phyloP scores from a whole-genome alignment of 129 eudicot genomes.

The Helianthus tuberosus region DNA sequence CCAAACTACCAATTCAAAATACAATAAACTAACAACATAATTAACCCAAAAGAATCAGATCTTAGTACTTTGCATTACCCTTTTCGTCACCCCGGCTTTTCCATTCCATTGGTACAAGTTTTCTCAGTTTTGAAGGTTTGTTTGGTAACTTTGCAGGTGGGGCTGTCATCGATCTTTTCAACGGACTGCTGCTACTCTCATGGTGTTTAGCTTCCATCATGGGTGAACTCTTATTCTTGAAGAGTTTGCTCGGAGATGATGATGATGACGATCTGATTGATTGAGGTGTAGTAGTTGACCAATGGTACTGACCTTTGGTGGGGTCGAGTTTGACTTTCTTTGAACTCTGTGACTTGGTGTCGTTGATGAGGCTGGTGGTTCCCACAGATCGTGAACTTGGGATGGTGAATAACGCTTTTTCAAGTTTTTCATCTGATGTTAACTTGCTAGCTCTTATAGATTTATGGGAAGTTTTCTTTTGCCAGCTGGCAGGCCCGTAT shows the following conservation, averaged over 20 bases:
- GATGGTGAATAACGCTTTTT: conserved; percentile 39
- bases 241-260: conserved; percentile 53
- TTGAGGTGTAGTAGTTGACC: conserved; percentile 46
- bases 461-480: conserved; percentile 61
- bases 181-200: conserved; percentile 30
- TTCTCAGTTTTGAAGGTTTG: conserved; percentile 59
- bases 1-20: conserved; percentile 34
- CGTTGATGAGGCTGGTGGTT: conserved; percentile 31
- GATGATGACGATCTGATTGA: conserved; percentile 67
- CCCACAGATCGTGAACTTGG: conserved; percentile 44
- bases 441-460: conserved; percentile 53
- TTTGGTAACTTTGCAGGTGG: conserved; percentile 55
- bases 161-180: conserved; percentile 52
- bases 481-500: conserved; percentile 42
- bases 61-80: conserved; percentile 18
- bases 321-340: conserved; percentile 52
- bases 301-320: conserved; percentile 38
- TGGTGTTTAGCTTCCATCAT: conserved; percentile 35
- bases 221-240: conserved; percentile 45
- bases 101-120: conserved; percentile 61
- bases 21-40: conserved; percentile 37
- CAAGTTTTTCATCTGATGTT: conserved; percentile 51
- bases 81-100: conserved; percentile 39
- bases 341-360: conserved; percentile 24
- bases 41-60: conserved; percentile 25